These are phyloP conservation scores for Sungouiozyma ichnusensis DNA, from an alignment of 805 yeast species.

Conservation along the genomic window DNA sequence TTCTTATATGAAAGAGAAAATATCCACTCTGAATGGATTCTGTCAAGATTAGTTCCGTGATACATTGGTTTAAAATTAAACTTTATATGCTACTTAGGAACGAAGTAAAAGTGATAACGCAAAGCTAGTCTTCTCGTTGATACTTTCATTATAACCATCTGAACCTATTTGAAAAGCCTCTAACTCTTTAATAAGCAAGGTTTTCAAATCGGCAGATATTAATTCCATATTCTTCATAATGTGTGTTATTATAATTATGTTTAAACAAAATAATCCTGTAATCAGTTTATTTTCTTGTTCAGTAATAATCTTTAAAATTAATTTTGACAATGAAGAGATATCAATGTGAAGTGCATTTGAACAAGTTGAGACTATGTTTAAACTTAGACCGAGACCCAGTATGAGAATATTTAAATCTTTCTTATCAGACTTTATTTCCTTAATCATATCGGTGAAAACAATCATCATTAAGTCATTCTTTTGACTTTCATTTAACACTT, in stretches of 20 bases:
- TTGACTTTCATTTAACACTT: not conserved
- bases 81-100: not conserved
- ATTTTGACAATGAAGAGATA: not conserved
- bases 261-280: constrained; percentile 9
- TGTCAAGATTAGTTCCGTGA: constrained; percentile 64
- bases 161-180: constrained; percentile 6
- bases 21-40: constrained; percentile 44
- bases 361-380: not conserved
- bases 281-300: constrained; percentile 4
- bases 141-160: constrained; percentile 8
- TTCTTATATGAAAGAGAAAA: constrained; percentile 53
- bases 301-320: not conserved
- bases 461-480: constrained; percentile 3
- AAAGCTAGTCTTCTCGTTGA: constrained; percentile 6
- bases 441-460: constrained; percentile 4
- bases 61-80: not conserved
- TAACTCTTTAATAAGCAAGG: constrained; percentile 1
- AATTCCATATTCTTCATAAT: not conserved
- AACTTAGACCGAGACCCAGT: not conserved
- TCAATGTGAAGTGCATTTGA: not conserved
- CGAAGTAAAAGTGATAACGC: constrained; percentile 3
- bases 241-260: constrained; percentile 8
- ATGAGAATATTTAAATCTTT: not conserved
- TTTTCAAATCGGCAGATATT: constrained; percentile 1
- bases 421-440: constrained; percentile 1